Percentiles rank a stretch among this genome's conserved stretches.
Conservation (phyloP, 73 alveolate genomes). For the Breviolum minutum region DNA sequence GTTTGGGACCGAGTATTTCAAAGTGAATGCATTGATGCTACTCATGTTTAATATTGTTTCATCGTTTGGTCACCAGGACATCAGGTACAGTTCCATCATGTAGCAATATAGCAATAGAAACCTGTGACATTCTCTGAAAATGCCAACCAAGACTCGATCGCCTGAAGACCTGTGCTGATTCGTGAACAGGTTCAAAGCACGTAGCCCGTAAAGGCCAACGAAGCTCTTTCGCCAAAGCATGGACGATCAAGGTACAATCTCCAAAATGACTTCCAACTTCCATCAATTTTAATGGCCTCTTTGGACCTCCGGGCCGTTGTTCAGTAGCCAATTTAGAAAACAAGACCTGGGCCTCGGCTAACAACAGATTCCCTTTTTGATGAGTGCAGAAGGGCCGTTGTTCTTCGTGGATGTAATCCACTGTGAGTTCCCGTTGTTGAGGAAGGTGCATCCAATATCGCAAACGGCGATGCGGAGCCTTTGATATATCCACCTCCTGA, state of each 20-base stretch:
- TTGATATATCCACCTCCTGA: too few relatives aligned
- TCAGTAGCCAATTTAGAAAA: neutral
- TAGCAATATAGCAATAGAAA: neutral
- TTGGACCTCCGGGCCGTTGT: neutral
- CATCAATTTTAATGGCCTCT: neutral
- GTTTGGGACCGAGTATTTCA: too few relatives aligned
- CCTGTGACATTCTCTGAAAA: neutral
- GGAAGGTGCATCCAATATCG: slow-evolving; percentile 22
- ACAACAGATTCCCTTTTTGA: neutral
- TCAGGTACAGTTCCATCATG: too few relatives aligned
- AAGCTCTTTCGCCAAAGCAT: neutral
- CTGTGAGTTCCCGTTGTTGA: neutral
- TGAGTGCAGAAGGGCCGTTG: slow-evolving; percentile 10
- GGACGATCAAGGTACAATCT: neutral
- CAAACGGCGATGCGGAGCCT: neutral
- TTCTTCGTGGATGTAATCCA: neutral
- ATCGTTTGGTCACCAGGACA: too few relatives aligned
- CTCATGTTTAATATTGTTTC: too few relatives aligned
- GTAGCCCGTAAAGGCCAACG: neutral
- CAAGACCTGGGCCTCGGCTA: neutral
- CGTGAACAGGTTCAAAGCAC: neutral
- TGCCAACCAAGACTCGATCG: neutral
- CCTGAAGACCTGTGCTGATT: neutral
- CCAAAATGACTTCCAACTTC: slow-evolving; percentile 7
- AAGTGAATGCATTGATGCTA: too few relatives aligned